phyloP scores from a whole-genome alignment of 2,329 filamentous ascomycete species.

The Cladophialophora immunda region DNA sequence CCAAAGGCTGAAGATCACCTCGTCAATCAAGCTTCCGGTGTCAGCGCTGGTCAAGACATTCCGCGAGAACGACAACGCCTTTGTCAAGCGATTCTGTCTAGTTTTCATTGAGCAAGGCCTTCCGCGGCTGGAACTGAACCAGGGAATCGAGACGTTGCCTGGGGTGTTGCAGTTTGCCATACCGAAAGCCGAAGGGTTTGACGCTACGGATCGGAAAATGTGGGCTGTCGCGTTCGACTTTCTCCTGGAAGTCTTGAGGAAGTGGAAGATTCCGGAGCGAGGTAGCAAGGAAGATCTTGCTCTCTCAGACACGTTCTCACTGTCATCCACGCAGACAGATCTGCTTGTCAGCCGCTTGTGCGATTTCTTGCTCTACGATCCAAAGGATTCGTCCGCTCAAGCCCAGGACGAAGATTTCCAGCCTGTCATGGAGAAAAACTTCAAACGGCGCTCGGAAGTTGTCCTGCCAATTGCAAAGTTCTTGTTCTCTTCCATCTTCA shows the following conservation, averaged over 20 bases:
- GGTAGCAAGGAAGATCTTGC: constrained; percentile 80
- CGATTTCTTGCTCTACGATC: constrained; percentile 76
- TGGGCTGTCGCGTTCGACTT: constrained; percentile 80
- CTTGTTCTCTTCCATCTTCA: constrained; percentile 85
- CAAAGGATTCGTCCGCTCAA: constrained; percentile 47
- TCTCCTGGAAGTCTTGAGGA: constrained; percentile 76
- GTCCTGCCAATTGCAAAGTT: constrained; percentile 66
- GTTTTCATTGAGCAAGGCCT: constrained; percentile 88
- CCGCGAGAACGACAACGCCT: constrained; percentile 75
- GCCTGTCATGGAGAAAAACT: constrained; percentile 47
- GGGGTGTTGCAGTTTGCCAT: constrained; percentile 71
- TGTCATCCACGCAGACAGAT: constrained; percentile 74
- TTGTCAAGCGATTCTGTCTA: constrained; percentile 88
- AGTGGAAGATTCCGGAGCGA: constrained; percentile 72
- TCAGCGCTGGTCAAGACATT: constrained; percentile 87
- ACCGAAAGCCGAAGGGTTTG: constrained; percentile 26
- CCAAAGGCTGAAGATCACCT: constrained; percentile 66
- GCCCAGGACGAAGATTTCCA: constrained; percentile 44
- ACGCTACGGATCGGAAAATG: constrained; percentile 58
- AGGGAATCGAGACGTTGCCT: constrained; percentile 77
- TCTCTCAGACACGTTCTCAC: constrained; percentile 71
- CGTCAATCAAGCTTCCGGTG: constrained; percentile 80
- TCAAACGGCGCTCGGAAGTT: constrained; percentile 42
- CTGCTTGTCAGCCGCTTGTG: constrained; percentile 80
- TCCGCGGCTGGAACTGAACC: constrained; percentile 65